Evolutionary conservation across 164 flowering plant genomes (phyloP), one percentile per base, ranked within the genome.

Genomic region (Euptelea pleiosperma): DNA sequence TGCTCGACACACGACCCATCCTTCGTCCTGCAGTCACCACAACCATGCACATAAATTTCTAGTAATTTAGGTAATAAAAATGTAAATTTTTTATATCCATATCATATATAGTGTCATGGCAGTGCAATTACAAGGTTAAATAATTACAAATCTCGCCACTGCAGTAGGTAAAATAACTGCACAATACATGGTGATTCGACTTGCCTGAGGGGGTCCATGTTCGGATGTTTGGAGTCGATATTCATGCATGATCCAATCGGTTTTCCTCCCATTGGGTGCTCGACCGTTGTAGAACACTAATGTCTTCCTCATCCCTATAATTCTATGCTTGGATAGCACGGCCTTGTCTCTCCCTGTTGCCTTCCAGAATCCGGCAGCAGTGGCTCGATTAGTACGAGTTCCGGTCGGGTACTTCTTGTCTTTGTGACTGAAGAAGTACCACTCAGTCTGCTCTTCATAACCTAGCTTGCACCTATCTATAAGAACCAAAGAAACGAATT

Each of bases 1-100:
- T 63, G 96, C 93, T 2, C 98, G 66, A 45, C 98, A 91, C 2
- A 91, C 96, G 19, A 91, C 98, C 98, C 98, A 91, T 64, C 93
- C 98, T 80, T 87, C 98, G 62, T 91, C 98, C 96, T 88, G 83
- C 69, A 61, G 3, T 30, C 4, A 28, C 55, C 28, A 39, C 19
- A 11, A 28, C 2, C 2, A 4, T 24, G 6, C 2, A 19, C n/a
- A 41, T 30, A 7, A 2, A 5, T 21, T 19, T 58, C n/a, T 6
- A 43, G 45, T 3, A 15, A 25, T 31, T 22, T 0, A 16, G 0
- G 12, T 22, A 54, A 41, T 4, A 35, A n/a, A 24, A 53, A 16
- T 4, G 11, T n/a, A 35, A 3, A 41, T n/a, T n/a, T n/a, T n/a
- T n/a, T n/a, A n/a, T n/a, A n/a, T n/a, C n/a, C n/a, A n/a, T n/a